Conservation (phyloP, 169 alveolate species). For the Cyclospora cayetanensis region DNA sequence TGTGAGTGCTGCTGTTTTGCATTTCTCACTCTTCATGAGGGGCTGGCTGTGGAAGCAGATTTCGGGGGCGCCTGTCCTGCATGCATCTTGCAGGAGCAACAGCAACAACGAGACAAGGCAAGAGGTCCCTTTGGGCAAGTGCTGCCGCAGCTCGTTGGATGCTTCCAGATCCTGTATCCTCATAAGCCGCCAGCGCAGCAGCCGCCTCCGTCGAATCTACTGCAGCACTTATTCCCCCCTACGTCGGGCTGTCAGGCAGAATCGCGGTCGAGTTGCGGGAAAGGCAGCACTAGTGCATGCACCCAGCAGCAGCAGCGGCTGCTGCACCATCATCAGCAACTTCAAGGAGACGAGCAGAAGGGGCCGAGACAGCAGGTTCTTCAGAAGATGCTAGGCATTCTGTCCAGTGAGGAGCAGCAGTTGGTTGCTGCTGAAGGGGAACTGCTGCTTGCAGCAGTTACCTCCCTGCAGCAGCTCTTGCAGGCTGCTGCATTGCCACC, state of each 20-base stretch:
- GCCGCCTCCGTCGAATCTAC: not conserved
- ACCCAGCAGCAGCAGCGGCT: slow-evolving; percentile 9
- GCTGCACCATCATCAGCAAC: not conserved
- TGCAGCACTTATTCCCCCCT: slow-evolving; percentile 16
- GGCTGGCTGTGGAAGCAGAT: not conserved
- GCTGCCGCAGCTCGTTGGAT: slow-evolving; percentile 57
- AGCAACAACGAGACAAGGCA: slow-evolving; percentile 10
- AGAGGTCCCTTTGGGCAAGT: slow-evolving; percentile 46
- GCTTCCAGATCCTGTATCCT: slow-evolving; percentile 34
- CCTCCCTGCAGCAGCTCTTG: not conserved
- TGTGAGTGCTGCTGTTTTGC: not conserved
- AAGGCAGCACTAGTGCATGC: slow-evolving; percentile 11
- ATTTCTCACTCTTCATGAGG: not conserved
- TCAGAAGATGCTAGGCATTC: not conserved
- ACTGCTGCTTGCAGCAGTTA: slow-evolving; percentile 43
- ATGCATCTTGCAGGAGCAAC: not conserved
- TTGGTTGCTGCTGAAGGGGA: slow-evolving; percentile 46
- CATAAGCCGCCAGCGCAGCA: slow-evolving; percentile 56
- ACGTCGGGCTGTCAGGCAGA: not conserved
- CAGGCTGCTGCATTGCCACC: slow-evolving; percentile 24
- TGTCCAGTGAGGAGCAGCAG: slow-evolving; percentile 42
- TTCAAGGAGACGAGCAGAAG: not conserved
- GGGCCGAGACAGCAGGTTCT: not conserved
- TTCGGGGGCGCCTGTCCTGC: not conserved
- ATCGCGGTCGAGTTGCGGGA: not conserved